Percentiles rank a stretch among this genome's conserved stretches.
phyloP scores from a whole-genome alignment of 2,329 filamentous ascomycete species.

The Arthrobotrys entomopaga region DNA sequence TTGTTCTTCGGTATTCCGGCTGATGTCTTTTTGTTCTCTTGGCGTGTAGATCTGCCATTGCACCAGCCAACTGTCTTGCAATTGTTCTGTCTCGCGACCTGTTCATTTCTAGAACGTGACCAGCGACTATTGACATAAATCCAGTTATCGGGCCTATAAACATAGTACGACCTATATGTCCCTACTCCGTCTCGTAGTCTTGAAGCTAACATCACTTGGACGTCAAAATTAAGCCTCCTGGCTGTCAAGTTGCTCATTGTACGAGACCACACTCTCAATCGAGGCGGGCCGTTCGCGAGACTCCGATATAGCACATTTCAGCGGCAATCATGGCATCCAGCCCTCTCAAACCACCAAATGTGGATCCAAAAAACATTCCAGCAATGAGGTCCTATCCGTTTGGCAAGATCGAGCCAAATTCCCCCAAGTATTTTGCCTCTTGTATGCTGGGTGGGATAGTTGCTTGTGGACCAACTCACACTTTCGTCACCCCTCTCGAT shows the following conservation, averaged over 20 bases:
- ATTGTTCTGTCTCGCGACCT: too few relatives aligned
- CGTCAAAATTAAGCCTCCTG: too few relatives aligned
- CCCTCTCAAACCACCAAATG: conserved; percentile 37
- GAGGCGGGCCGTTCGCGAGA: conserved; percentile 14
- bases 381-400: conserved; percentile 39
- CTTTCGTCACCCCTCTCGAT: conserved; percentile 65
- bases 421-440: conserved; percentile 81
- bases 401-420: conserved; percentile 79
- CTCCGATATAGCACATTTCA: not conserved
- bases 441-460: conserved; percentile 78
- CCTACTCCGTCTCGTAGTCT: too few relatives aligned
- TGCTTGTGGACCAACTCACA: conserved; percentile 49
- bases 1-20: not conserved
- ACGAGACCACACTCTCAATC: conserved; percentile 10
- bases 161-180: too few relatives aligned
- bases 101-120: too few relatives aligned
- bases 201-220: too few relatives aligned
- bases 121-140: too few relatives aligned
- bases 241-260: too few relatives aligned
- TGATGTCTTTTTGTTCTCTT: not conserved
- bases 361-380: conserved; percentile 25
- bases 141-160: too few relatives aligned
- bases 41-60: too few relatives aligned
- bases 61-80: too few relatives aligned
- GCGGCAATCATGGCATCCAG: conserved; percentile 28